These are phyloP conservation scores for Brassica incana DNA, from an alignment of 345 rosid species.

Conservation along the genomic window DNA sequence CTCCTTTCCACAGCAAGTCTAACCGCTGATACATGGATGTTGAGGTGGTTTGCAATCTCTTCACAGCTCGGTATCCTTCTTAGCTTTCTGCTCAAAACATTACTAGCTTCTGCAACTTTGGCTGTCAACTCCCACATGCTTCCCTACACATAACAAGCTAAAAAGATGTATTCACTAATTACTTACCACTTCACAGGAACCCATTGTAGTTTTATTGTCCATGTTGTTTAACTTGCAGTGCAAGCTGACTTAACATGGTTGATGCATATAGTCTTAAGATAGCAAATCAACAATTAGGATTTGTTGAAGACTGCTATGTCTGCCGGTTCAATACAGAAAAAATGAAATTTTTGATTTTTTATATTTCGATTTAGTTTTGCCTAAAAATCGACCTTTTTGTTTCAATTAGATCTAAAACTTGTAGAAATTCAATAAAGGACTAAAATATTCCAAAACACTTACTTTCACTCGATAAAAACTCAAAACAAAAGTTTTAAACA, in stretches of 20 bases:
- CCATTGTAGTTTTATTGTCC: not conserved
- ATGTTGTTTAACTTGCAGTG: not conserved
- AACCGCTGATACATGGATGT: conserved; percentile 50
- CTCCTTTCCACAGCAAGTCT: conserved; percentile 40
- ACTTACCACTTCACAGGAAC: conserved; percentile 43
- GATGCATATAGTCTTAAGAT: not conserved
- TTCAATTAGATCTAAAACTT: too few relatives aligned
- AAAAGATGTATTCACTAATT: conserved; percentile 49
- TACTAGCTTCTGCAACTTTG: conserved; percentile 54
- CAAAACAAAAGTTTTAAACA: too few relatives aligned
- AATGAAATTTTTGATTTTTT: too few relatives aligned
- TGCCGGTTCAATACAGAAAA: too few relatives aligned
- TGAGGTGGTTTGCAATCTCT: conserved; percentile 54
- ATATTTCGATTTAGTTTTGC: too few relatives aligned
- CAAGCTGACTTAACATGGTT: not conserved
- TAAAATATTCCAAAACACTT: too few relatives aligned
- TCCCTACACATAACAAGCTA: conserved; percentile 59
- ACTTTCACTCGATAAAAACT: too few relatives aligned
- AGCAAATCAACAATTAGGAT: not conserved
- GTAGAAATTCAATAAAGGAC: too few relatives aligned
- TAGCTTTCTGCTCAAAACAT: conserved; percentile 36
- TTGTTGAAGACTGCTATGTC: too few relatives aligned
- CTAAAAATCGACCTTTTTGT: too few relatives aligned
- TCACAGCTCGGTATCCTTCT: conserved; percentile 41
- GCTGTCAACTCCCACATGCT: conserved; percentile 44